A percentile compares a stretch with the other conserved stretches of the same genome.
phyloP scores from a whole-genome alignment of 2,329 filamentous ascomycete genomes.

The Colletotrichum viniferum region DNA sequence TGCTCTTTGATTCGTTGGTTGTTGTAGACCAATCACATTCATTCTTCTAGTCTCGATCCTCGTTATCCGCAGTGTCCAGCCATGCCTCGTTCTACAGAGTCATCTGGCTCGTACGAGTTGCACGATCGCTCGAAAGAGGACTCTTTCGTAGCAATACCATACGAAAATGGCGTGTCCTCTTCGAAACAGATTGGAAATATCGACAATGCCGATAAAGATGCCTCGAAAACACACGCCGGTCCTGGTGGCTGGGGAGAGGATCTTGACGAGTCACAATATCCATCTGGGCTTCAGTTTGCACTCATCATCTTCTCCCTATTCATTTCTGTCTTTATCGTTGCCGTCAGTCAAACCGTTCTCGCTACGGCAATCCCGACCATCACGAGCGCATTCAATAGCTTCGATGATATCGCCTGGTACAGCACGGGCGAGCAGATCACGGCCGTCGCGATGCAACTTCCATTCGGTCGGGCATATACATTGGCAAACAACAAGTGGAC shows the following conservation, averaged over 20 bases:
- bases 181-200: not conserved
- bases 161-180: not conserved
- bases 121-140: not conserved
- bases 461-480: constrained; percentile 31
- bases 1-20: not conserved
- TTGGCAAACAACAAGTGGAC: constrained; percentile 31
- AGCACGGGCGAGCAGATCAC: constrained; percentile 29
- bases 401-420: constrained; percentile 45
- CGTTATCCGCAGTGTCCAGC: not conserved
- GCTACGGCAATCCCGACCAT: constrained; percentile 34
- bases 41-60: not conserved
- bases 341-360: not conserved
- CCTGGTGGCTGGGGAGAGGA: not conserved
- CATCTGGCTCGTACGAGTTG: not conserved
- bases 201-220: not conserved
- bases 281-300: not conserved
- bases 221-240: not conserved
- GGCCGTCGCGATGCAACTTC: constrained; percentile 26
- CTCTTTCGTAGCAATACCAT: not conserved
- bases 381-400: constrained; percentile 36
- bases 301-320: not conserved
- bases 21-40: not conserved
- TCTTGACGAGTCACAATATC: not conserved
- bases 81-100: not conserved
- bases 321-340: not conserved